These are phyloP conservation scores for Globisporangium uncinulatum DNA, from an alignment of 352 stramenopile genomes.

Conservation along the genomic window DNA sequence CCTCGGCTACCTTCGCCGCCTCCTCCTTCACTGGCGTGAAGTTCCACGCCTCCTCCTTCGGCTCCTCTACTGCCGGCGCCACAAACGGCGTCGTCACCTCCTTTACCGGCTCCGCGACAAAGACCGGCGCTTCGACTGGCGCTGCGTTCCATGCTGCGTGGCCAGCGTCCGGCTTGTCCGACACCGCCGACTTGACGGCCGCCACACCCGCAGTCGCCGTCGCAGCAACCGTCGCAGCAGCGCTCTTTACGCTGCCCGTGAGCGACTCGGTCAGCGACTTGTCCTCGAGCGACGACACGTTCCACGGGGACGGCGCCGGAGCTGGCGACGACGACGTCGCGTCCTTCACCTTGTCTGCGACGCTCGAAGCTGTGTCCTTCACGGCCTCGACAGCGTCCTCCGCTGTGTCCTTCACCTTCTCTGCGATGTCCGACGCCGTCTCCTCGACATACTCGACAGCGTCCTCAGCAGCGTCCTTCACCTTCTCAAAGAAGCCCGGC, in stretches of 20 bases:
- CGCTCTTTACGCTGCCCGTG: constrained; percentile 3
- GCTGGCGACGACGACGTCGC: constrained; percentile 9
- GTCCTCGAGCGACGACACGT: constrained; percentile 8
- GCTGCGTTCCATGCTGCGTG: constrained; percentile 13
- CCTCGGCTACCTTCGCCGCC: constrained; percentile 17
- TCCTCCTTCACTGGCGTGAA: constrained; percentile 22
- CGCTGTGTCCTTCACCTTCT: constrained; percentile 13
- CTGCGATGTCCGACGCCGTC: background rate
- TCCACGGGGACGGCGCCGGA: constrained; percentile 12
- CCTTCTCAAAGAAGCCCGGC: constrained; percentile 10
- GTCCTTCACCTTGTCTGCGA: constrained; percentile 8
- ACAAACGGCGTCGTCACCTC: constrained; percentile 12
- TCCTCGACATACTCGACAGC: constrained; percentile 6
- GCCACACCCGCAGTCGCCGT: constrained; percentile 6
- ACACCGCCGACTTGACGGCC: constrained; percentile 3
- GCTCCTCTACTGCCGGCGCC: constrained; percentile 10
- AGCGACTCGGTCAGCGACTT: constrained; percentile 4
- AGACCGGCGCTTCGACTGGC: constrained; percentile 9
- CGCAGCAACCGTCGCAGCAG: constrained; percentile 4
- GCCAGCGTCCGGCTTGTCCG: constrained; percentile 1
- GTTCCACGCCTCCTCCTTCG: constrained; percentile 23
- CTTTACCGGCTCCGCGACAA: constrained; percentile 17
- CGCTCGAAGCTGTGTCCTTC: constrained; percentile 11
- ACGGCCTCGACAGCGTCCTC: constrained; percentile 10
- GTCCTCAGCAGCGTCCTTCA: constrained; percentile 7